Conservation (phyloP, 2,329 filamentous ascomycete species). For the Metarhizium album region DNA sequence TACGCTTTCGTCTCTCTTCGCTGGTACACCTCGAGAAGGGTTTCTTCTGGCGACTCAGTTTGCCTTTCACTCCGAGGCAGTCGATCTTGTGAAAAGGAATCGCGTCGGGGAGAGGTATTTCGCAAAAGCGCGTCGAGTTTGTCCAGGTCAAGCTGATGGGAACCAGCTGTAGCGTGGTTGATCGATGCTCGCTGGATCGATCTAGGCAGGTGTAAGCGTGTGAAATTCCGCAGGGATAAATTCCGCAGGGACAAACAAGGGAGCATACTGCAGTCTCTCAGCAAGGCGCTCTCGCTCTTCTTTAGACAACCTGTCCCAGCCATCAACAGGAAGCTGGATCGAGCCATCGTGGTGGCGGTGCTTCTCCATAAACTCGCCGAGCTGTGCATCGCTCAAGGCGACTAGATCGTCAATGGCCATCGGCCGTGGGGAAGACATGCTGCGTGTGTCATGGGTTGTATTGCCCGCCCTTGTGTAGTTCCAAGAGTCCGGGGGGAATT, state of each 20-base stretch:
- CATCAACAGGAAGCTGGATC: constrained; percentile 7
- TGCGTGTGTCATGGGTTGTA: no score
- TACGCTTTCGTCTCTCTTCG: no score
- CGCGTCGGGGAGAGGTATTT: background rate
- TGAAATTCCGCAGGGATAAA: no score
- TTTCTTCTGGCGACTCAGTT: background rate
- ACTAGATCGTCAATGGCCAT: background rate
- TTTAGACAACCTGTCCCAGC: constrained; percentile 9
- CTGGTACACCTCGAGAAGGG: no score
- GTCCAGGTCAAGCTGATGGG: constrained; percentile 11
- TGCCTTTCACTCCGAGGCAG: no score
- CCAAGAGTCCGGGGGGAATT: no score
- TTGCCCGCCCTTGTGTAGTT: no score
- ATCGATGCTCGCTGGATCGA: no score
- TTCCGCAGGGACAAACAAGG: no score
- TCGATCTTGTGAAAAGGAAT: no score
- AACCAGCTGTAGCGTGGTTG: background rate
- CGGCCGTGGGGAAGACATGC: no score
- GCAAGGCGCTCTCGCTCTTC: constrained; percentile 6
- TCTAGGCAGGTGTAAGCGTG: background rate
- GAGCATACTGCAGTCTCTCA: constrained; percentile 7
- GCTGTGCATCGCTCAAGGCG: constrained; percentile 9
- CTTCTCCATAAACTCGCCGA: constrained; percentile 8
- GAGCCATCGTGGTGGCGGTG: constrained; percentile 7
- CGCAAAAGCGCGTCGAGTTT: constrained; percentile 10